Percentiles rank a stretch among this genome's conserved stretches.
phyloP scores from a whole-genome alignment of 345 rosid genomes.

The Rhizophora apiculata region DNA sequence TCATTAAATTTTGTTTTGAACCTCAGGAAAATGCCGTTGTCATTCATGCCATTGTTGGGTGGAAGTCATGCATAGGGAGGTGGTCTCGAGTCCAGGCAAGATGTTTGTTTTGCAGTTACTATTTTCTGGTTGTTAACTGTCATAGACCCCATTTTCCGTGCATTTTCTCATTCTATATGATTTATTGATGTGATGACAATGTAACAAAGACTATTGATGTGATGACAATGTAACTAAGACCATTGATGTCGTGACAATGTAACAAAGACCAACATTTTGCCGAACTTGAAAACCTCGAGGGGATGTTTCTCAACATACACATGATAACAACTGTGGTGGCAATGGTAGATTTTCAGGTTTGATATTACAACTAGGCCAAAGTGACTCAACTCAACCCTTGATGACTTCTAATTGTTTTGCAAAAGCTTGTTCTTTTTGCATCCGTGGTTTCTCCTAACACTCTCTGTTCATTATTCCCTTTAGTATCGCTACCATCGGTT shows the following conservation, averaged over 20 bases:
- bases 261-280: no score
- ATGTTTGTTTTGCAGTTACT: background rate
- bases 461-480: background rate
- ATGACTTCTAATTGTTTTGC: background rate
- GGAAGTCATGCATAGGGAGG: conserved; percentile 33
- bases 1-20: background rate
- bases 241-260: no score
- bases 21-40: conserved; percentile 34
- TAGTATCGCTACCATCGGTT: background rate
- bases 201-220: background rate
- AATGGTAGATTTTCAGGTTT: background rate
- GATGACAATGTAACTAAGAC: no score
- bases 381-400: background rate
- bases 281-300: no score
- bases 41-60: conserved; percentile 30
- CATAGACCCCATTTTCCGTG: background rate
- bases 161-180: background rate
- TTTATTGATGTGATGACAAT: background rate
- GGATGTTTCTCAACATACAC: background rate
- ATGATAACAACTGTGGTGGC: background rate
- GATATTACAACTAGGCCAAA: background rate
- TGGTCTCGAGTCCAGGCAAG: conserved; percentile 37
- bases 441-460: background rate
- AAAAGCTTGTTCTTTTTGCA: background rate
- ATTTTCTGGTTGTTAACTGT: background rate